Percentiles rank a stretch among this genome's conserved stretches.
These are phyloP conservation scores for Acacia concinna DNA, from an alignment of 331 rosid species.

Conservation along the genomic window DNA sequence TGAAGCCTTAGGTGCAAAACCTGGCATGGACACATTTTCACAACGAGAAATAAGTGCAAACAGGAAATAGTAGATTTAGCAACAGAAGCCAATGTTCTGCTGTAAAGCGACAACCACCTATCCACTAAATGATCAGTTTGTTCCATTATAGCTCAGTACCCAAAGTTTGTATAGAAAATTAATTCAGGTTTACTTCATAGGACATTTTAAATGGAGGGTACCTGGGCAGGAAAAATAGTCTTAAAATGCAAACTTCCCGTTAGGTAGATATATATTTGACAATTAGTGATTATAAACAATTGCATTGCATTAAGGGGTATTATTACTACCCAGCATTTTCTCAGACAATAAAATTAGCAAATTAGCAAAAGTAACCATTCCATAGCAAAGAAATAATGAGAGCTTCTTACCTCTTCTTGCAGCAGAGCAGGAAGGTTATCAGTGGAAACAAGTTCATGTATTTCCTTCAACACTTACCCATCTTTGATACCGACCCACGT, in stretches of 20 bases:
- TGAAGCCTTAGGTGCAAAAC: slow-evolving; percentile 80
- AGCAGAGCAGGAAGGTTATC: slow-evolving; percentile 77
- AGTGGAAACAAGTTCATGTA: slow-evolving; percentile 56
- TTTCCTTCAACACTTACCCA: slow-evolving; percentile 54
- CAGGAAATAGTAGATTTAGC: background rate
- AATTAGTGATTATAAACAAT: too few species aligned
- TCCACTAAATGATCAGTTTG: background rate
- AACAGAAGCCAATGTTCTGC: slow-evolving; percentile 1
- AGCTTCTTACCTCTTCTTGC: slow-evolving; percentile 82
- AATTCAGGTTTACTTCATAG: slow-evolving; percentile 1
- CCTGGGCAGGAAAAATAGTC: background rate
- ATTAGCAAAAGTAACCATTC: background rate
- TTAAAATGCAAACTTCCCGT: too few species aligned
- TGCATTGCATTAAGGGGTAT: background rate
- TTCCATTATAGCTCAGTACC: background rate
- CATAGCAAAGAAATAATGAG: background rate
- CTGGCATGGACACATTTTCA: slow-evolving; percentile 45
- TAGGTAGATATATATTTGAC: too few species aligned
- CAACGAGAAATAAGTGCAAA: background rate
- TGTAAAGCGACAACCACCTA: background rate
- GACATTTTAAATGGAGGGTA: background rate
- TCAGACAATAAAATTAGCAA: background rate
- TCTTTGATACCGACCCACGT: slow-evolving; percentile 82
- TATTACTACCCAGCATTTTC: background rate
- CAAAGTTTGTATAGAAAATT: background rate